phyloP scores from a whole-genome alignment of 805 yeast genomes.

The Barnettozyma botsteinii region DNA sequence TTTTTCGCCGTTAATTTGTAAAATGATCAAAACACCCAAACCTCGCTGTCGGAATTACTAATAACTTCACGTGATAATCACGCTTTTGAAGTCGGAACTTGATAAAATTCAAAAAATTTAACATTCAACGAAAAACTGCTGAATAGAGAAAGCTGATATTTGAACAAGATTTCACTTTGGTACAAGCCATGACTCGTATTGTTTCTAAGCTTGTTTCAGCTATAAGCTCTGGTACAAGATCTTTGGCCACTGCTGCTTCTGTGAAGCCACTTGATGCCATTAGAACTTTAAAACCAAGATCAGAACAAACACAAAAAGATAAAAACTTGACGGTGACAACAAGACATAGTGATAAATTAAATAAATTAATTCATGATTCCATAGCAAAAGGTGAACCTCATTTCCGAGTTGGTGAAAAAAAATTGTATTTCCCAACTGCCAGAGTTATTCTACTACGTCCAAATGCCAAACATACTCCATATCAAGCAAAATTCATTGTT shows the following conservation, averaged over 20 bases:
- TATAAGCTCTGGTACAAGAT: conserved; percentile 20
- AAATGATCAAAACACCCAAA: conserved; percentile 2
- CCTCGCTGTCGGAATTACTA: neutral
- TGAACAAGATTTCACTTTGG: no score
- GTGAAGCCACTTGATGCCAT: conserved; percentile 6
- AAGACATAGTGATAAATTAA: conserved; percentile 23
- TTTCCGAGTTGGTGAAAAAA: conserved; percentile 72
- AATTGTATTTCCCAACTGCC: conserved; percentile 81
- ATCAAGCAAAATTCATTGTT: conserved; percentile 92
- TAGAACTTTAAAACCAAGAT: conserved; percentile 9
- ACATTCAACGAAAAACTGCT: neutral
- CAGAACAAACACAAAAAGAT: conserved; percentile 13
- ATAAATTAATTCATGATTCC: conserved; percentile 33
- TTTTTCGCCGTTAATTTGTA: conserved; percentile 3
- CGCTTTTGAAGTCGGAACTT: neutral
- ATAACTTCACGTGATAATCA: neutral
- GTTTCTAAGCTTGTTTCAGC: conserved; percentile 9
- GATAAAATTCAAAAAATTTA: neutral
- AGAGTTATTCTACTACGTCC: conserved; percentile 78
- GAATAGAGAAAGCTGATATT: no score
- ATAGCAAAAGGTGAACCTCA: conserved; percentile 66
- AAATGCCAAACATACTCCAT: conserved; percentile 94
- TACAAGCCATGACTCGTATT: conserved; percentile 1
- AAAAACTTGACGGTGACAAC: conserved; percentile 19
- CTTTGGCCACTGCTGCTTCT: conserved; percentile 13